Conservation (phyloP, 192 early-diverging fungal genomes). For the Jimgerdemannia flammicorona region DNA sequence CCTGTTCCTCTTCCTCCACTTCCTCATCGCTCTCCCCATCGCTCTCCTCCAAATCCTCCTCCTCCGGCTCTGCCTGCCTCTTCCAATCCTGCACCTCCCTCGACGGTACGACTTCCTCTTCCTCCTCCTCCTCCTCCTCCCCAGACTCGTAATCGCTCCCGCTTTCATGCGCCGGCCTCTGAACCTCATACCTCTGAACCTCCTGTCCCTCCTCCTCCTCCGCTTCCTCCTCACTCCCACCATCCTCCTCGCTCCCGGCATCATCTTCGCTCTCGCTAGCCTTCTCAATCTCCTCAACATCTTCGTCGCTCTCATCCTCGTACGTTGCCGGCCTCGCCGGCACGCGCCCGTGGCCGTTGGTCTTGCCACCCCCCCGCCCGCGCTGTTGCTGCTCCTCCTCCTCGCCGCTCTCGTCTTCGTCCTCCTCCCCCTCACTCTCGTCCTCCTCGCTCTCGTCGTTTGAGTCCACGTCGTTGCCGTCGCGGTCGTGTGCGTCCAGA, state of each 20-base stretch:
- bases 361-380: neutral
- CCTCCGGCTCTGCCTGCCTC: neutral
- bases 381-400: constrained; percentile 4
- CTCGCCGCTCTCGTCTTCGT: constrained; percentile 27
- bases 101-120: constrained; percentile 6
- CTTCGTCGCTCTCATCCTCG: constrained; percentile 6
- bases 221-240: neutral
- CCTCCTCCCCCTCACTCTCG: constrained; percentile 6
- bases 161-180: no score
- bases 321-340: neutral
- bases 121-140: neutral
- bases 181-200: no score
- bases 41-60: neutral
- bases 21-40: neutral
- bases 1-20: constrained; percentile 1
- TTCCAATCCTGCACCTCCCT: constrained; percentile 16
- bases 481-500: constrained; percentile 31
- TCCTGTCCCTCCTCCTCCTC: neutral
- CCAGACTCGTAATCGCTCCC: no score
- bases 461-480: neutral
- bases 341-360: neutral
- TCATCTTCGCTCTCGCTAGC: no score
- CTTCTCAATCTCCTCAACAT: constrained; percentile 17
- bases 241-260: no score
- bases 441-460: neutral